Evolutionary conservation across 148 eudicot genomes (phyloP).

Genomic region (Camellia sinensis): DNA sequence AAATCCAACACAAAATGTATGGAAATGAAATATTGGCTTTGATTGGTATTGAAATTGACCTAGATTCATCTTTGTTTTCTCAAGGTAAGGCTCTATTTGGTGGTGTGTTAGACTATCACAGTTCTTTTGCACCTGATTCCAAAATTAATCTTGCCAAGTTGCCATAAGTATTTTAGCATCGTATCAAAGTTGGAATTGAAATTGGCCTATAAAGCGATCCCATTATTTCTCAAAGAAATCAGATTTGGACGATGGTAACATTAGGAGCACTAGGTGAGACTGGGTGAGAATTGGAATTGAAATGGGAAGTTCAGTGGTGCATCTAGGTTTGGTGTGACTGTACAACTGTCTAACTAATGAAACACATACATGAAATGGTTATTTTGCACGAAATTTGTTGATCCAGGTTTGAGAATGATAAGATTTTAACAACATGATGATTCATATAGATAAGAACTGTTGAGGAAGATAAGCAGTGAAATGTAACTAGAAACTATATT

Average conservation of each 20-base stretch:
- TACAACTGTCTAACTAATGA: background rate
- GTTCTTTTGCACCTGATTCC: too few species aligned
- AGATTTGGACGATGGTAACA: background rate
- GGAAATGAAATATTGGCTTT: background rate
- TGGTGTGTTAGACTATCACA: too few species aligned
- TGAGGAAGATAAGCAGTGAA: background rate
- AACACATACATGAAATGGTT: background rate
- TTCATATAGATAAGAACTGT: background rate
- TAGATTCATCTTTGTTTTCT: background rate
- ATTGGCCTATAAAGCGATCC: background rate
- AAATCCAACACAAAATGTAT: background rate
- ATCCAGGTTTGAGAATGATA: background rate
- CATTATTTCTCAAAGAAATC: background rate
- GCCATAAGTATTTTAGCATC: background rate
- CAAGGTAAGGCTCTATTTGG: background rate
- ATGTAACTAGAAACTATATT: background rate
- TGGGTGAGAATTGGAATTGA: background rate
- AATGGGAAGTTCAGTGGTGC: background rate
- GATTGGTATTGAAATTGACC: background rate
- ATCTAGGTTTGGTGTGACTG: background rate
- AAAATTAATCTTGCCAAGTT: too few species aligned
- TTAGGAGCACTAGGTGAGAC: background rate
- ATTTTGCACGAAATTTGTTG: background rate
- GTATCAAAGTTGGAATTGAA: background rate
- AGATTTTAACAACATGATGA: background rate